phyloP scores from a whole-genome alignment of 148 eudicot species.

The Silene uniflora region DNA sequence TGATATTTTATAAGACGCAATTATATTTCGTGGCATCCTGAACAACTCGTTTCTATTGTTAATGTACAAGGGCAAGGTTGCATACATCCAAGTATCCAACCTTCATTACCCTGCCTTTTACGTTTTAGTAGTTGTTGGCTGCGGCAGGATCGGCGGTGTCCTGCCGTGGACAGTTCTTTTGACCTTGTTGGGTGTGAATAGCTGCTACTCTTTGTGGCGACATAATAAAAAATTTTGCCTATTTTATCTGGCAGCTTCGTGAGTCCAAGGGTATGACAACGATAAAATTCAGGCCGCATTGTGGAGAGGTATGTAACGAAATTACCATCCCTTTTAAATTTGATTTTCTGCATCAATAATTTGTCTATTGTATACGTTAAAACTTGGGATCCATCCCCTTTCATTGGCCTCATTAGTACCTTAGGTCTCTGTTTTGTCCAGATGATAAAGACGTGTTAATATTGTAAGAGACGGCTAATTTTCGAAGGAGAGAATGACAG shows the following conservation, averaged over 20 bases:
- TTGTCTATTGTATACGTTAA: neutral
- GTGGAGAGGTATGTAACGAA: slow-evolving; percentile 73
- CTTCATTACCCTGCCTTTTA: no score
- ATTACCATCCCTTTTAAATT: neutral
- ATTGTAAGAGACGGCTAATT: neutral
- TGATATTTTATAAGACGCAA: no score
- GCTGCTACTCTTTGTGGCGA: neutral
- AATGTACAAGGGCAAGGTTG: no score
- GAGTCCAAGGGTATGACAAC: slow-evolving; percentile 98
- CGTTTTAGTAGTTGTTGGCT: no score
- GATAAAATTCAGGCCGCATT: slow-evolving; percentile 92
- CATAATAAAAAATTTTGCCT: neutral
- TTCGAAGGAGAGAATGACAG: neutral
- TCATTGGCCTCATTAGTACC: neutral
- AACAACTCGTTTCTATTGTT: no score
- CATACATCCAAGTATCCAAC: no score
- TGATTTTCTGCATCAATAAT: neutral
- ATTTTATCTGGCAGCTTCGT: slow-evolving; percentile 70
- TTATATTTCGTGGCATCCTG: no score
- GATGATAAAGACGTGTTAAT: neutral
- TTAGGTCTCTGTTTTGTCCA: neutral
- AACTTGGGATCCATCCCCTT: neutral
- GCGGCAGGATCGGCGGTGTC: neutral
- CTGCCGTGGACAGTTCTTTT: neutral
- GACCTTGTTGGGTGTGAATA: neutral